phyloP scores from a whole-genome alignment of 2,329 filamentous ascomycete genomes.

The Penicillium digitatum region DNA sequence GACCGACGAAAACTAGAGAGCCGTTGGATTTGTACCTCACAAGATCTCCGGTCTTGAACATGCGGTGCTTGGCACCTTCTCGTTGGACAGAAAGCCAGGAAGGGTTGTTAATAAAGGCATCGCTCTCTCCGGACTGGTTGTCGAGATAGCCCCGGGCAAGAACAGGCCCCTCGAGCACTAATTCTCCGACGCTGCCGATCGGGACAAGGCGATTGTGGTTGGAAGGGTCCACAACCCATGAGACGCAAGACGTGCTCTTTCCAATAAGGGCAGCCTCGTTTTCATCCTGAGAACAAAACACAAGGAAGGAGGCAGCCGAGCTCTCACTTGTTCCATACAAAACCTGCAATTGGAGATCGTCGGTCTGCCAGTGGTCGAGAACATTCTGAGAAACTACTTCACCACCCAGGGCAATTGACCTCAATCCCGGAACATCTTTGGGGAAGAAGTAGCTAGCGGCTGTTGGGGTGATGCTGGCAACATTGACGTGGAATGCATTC shows the following conservation, averaged over 20 bases:
- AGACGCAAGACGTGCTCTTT: slow-evolving; percentile 20
- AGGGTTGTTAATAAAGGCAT: slow-evolving; percentile 50
- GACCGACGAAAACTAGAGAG: slow-evolving; percentile 32
- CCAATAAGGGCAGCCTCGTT: slow-evolving; percentile 20
- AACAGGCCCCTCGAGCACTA: slow-evolving; percentile 40
- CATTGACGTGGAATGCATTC: slow-evolving; percentile 32
- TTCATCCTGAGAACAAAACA: neutral
- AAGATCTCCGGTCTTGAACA: slow-evolving; percentile 41
- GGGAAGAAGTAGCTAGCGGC: slow-evolving; percentile 21
- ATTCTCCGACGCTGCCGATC: slow-evolving; percentile 31
- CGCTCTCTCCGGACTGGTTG: slow-evolving; percentile 46
- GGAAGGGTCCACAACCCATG: slow-evolving; percentile 36
- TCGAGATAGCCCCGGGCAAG: slow-evolving; percentile 57
- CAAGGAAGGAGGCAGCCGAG: slow-evolving; percentile 26
- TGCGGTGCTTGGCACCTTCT: neutral
- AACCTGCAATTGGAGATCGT: slow-evolving; percentile 20
- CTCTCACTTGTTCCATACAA: slow-evolving; percentile 27
- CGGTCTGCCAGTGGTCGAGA: slow-evolving; percentile 13
- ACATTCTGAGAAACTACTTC: slow-evolving; percentile 9
- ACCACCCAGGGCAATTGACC: slow-evolving; percentile 23
- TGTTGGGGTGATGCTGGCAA: slow-evolving; percentile 36
- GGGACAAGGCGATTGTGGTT: slow-evolving; percentile 31
- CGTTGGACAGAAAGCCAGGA: slow-evolving; percentile 26
- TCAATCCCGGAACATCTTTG: slow-evolving; percentile 28
- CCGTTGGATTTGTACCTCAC: slow-evolving; percentile 39